A percentile compares a stretch with the other conserved stretches of the same genome.
Evolutionary conservation across 1,284 basidiomycete species (phyloP).

Genomic region (Boletellus sp.): DNA sequence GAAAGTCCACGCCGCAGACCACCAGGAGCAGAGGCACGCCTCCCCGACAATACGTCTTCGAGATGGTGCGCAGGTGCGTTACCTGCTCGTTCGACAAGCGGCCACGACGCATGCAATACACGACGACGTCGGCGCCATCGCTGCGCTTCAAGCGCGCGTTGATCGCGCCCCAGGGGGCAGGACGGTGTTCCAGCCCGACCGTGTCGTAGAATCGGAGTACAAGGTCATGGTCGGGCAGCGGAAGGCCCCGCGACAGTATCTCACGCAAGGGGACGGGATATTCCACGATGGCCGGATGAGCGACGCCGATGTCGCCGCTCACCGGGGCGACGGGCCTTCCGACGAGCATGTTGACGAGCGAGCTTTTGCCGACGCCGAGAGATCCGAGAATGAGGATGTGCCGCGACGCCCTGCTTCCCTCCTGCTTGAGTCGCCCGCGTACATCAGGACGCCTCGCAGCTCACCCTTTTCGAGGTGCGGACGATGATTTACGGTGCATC

Average conservation of each 20-base stretch:
- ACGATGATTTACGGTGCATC: not conserved
- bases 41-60: conserved; percentile 17
- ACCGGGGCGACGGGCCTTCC: conserved; percentile 22
- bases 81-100: conserved; percentile 21
- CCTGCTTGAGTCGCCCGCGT: conserved; percentile 1
- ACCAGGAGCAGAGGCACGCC: conserved; percentile 24
- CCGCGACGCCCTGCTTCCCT: conserved; percentile 8
- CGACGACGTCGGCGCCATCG: conserved; percentile 16
- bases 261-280: conserved; percentile 12
- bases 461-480: conserved; percentile 9
- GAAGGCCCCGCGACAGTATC: not conserved
- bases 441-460: not conserved
- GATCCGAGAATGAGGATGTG: conserved; percentile 27
- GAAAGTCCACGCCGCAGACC: conserved; percentile 23
- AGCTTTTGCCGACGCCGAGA: conserved; percentile 29
- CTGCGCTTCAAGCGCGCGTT: conserved; percentile 11
- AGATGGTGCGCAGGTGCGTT: conserved; percentile 16
- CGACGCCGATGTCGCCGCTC: conserved; percentile 20
- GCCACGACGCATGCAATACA: conserved; percentile 29
- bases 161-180: conserved; percentile 19
- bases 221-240: not conserved
- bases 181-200: conserved; percentile 20
- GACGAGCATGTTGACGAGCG: conserved; percentile 27
- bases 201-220: conserved; percentile 22
- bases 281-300: conserved; percentile 18